These are phyloP conservation scores for Populus deltoides DNA, from an alignment of 345 rosid species.

Conservation along the genomic window DNA sequence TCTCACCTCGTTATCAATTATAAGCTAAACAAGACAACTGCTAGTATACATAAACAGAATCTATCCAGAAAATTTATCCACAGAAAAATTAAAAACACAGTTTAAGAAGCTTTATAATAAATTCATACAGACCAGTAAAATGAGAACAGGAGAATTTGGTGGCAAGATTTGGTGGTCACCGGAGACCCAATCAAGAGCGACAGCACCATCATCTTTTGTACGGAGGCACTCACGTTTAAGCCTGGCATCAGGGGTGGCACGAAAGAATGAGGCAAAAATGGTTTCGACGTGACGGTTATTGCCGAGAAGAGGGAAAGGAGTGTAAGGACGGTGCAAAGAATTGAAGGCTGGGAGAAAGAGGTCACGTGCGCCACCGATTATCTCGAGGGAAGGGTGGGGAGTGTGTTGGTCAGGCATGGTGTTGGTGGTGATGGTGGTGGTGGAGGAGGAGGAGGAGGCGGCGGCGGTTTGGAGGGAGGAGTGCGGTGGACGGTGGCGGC, in stretches of 20 bases:
- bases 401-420: conserved; percentile 26
- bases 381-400: conserved; percentile 62
- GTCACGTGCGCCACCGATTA: conserved; percentile 63
- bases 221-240: conserved; percentile 56
- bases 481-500: conserved; percentile 15
- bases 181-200: conserved; percentile 66
- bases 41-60: not conserved
- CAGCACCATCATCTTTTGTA: conserved; percentile 46
- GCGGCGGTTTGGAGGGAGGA: conserved; percentile 28
- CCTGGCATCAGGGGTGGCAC: conserved; percentile 39
- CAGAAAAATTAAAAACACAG: not conserved
- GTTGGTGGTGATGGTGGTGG: conserved; percentile 19
- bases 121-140: conserved; percentile 54
- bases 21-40: not conserved
- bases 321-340: conserved; percentile 46
- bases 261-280: conserved; percentile 55
- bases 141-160: conserved; percentile 63
- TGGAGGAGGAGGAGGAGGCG: conserved; percentile 10
- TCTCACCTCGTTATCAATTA: too few relatives aligned
- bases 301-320: conserved; percentile 50
- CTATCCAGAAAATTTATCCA: not conserved
- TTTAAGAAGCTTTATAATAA: too few relatives aligned
- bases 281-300: conserved; percentile 64
- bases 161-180: conserved; percentile 47
- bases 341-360: conserved; percentile 54